A percentile compares a stretch with the other conserved stretches of the same genome.
These are phyloP conservation scores for Fusarium concolor DNA, from an alignment of 2,329 filamentous ascomycete species.

Conservation along the genomic window DNA sequence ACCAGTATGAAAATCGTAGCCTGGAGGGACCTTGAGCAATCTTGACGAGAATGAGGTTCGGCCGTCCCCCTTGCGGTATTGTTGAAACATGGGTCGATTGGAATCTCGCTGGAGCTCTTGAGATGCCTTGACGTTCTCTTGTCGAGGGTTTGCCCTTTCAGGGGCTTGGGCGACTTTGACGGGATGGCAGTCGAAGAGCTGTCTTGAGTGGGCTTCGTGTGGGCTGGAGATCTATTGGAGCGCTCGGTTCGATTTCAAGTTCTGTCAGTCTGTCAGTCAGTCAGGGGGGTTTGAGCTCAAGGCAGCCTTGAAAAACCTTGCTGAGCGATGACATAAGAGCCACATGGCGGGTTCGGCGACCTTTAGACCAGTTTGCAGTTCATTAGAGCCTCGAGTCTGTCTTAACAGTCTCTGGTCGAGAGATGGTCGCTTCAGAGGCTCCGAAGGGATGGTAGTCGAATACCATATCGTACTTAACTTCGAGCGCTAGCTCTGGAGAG, in stretches of 20 bases:
- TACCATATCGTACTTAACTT: neutral
- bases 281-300: neutral
- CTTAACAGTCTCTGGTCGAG: no score
- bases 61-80: neutral
- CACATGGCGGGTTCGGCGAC: no score
- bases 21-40: neutral
- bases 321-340: neutral
- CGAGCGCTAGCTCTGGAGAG: neutral
- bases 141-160: no score
- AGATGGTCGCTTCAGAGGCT: neutral
- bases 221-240: no score
- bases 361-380: no score
- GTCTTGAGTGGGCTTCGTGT: no score
- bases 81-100: neutral
- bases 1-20: neutral
- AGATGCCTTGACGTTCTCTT: no score
- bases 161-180: no score
- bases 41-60: fast-evolving
- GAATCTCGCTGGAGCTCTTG: neutral
- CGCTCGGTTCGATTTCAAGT: no score
- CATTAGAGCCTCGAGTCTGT: no score
- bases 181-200: no score
- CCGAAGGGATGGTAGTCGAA: neutral
- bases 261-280: neutral
- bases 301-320: neutral